These are phyloP conservation scores for Sorghum bicolor DNA, from an alignment of 176 grass and related monocot species.

Conservation along the genomic window Sorghum_bicolor_NCBIv3 NC_012875.2:52420501-52421000, in stretches of 20 bases:
- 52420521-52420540: conserved; percentile 48
- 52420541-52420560: conserved; percentile 54
- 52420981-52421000: not conserved
- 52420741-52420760: too few relatives aligned
- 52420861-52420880: not conserved
- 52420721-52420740: not conserved
- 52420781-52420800: not conserved
- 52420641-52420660: not conserved
- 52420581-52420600: conserved; percentile 15
- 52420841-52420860: not conserved
- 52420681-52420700: not conserved
- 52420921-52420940: not conserved
- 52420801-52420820: not conserved
- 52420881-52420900: not conserved
- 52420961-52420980: not conserved
- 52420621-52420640: not conserved
- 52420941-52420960: not conserved
- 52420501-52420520: conserved; percentile 32
- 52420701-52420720: not conserved
- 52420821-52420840: not conserved
- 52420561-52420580: conserved; percentile 30
- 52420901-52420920: not conserved
- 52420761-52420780: too few relatives aligned
- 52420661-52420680: not conserved
- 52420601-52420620: not conserved